These are phyloP conservation scores for Colletotrichum sp. DNA, from an alignment of 2,329 filamentous ascomycete species.

Conservation along the genomic window DNA sequence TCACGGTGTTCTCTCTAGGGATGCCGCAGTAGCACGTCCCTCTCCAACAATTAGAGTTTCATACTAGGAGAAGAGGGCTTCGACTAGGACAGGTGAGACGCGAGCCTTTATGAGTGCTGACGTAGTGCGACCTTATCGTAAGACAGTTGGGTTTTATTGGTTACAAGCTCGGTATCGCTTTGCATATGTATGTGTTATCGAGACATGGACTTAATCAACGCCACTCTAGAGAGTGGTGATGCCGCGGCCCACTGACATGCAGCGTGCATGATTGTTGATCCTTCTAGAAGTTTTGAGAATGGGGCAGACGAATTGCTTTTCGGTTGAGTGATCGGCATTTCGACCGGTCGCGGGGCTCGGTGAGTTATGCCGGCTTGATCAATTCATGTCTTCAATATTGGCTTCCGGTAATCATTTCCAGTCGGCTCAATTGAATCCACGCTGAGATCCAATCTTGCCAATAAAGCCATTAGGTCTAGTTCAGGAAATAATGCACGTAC, in stretches of 20 bases:
- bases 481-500: not conserved
- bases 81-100: not conserved
- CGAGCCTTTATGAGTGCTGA: not conserved
- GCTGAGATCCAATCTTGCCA: not conserved
- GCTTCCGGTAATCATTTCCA: not conserved
- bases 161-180: not conserved
- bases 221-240: not conserved
- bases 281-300: not conserved
- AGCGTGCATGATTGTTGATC: not conserved
- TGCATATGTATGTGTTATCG: not conserved
- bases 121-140: not conserved
- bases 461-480: not conserved
- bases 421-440: not conserved
- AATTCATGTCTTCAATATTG: not conserved
- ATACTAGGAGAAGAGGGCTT: not conserved
- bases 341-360: not conserved
- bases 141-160: not conserved
- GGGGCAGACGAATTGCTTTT: not conserved
- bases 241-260: not conserved
- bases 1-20: not conserved
- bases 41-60: conserved; percentile 1
- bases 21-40: conserved; percentile 6
- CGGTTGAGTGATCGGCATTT: not conserved
- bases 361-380: not conserved
- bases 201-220: not conserved